phyloP scores from a whole-genome alignment of 805 yeast species.

The Candida caryicola region DNA sequence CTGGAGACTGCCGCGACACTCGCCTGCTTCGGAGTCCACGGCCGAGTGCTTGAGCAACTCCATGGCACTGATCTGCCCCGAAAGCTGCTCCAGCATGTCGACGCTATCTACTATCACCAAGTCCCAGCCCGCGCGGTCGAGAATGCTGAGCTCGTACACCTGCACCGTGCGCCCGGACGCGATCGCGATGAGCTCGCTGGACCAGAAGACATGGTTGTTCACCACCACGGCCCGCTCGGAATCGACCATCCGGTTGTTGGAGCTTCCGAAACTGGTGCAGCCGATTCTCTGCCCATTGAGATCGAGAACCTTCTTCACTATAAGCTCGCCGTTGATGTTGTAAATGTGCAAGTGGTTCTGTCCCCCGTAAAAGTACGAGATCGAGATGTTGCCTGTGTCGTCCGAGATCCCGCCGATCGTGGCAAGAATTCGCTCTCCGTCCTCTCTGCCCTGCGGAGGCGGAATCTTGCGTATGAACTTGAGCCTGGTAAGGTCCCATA shows the following conservation, averaged over 20 bases:
- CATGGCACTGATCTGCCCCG: slow-evolving; percentile 26
- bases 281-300: slow-evolving; percentile 17
- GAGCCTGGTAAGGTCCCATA: slow-evolving; percentile 64
- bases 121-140: slow-evolving; percentile 12
- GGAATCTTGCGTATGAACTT: slow-evolving; percentile 45
- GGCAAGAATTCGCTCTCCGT: slow-evolving; percentile 9
- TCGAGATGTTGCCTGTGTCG: slow-evolving; percentile 53
- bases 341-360: slow-evolving; percentile 31
- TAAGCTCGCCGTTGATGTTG: slow-evolving; percentile 54
- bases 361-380: slow-evolving; percentile 21
- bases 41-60: slow-evolving; percentile 27
- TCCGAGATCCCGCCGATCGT: slow-evolving; percentile 38
- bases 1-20: slow-evolving; percentile 34
- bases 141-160: slow-evolving; percentile 20
- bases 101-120: slow-evolving; percentile 5
- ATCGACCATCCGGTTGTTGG: slow-evolving; percentile 27
- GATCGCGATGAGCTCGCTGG: slow-evolving; percentile 32
- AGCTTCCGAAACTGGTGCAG: slow-evolving; percentile 28
- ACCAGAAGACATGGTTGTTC: slow-evolving; percentile 36
- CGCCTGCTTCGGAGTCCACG: slow-evolving; percentile 35
- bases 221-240: slow-evolving; percentile 16
- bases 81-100: slow-evolving; percentile 1
- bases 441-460: slow-evolving; percentile 7
- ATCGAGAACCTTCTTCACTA: slow-evolving; percentile 21
- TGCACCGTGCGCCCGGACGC: slow-evolving; percentile 20